Conservation (phyloP, 148 eudicot species). For the Spergularia bocconei region DNA sequence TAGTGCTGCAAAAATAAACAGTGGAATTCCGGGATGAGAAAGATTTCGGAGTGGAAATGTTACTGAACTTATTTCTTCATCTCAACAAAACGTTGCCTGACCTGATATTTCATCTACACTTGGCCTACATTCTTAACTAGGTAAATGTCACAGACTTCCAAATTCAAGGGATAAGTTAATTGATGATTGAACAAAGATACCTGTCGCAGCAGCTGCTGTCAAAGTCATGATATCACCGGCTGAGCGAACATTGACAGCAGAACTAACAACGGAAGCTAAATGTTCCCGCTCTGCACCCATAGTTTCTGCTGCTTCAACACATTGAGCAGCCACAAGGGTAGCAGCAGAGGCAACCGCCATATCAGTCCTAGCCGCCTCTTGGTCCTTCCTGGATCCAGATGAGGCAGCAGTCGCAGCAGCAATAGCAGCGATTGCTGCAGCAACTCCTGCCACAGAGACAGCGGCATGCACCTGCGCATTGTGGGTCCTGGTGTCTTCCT, state of each 20-base stretch:
- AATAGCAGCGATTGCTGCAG: slow-evolving; percentile 93
- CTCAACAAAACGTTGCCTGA: too few relatives aligned
- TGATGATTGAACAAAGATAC: slow-evolving; percentile 28
- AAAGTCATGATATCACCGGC: slow-evolving; percentile 92
- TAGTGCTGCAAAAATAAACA: slow-evolving; percentile 45
- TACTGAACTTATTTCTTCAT: too few relatives aligned
- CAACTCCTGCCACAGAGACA: slow-evolving; percentile 88
- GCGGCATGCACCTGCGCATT: slow-evolving; percentile 96
- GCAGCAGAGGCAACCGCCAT: slow-evolving; percentile 98
- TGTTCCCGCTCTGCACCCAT: slow-evolving; percentile 94
- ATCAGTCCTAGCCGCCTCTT: slow-evolving; percentile 65
- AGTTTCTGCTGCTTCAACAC: slow-evolving; percentile 91
- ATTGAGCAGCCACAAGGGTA: slow-evolving; percentile 89
- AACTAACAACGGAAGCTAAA: slow-evolving; percentile 73
- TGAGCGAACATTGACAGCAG: slow-evolving; percentile 87
- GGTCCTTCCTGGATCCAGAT: slow-evolving; percentile 62
- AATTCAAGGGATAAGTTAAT: too few relatives aligned
- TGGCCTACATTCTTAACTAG: too few relatives aligned
- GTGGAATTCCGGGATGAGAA: background rate
- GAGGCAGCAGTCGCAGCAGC: slow-evolving; percentile 88
- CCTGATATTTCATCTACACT: too few relatives aligned
- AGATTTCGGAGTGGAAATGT: background rate
- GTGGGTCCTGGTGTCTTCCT: slow-evolving; percentile 79
- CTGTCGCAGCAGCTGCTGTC: slow-evolving; percentile 95
- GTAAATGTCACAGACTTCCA: too few relatives aligned